These are phyloP conservation scores for Takakia lepidozioides DNA, from an alignment of 225 moss, liverwort and hornwort species.

Conservation along the genomic window DNA sequence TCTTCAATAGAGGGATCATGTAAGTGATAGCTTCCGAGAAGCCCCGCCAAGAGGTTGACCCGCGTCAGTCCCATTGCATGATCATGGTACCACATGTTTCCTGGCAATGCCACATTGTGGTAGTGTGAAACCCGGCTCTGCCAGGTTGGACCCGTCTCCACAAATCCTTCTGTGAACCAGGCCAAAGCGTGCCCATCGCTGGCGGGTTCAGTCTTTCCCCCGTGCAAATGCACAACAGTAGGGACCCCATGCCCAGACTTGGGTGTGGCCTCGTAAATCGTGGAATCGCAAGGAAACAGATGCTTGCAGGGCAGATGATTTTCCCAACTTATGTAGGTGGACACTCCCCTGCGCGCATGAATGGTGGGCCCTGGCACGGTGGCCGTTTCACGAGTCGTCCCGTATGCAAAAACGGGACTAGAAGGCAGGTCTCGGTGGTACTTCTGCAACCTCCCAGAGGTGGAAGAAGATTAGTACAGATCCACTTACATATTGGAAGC, in stretches of 20 bases:
- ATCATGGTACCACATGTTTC: conserved; percentile 4
- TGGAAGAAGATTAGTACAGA: too few species aligned
- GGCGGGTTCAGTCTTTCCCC: not conserved
- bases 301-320: conserved; percentile 6
- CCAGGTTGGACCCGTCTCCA: conserved; percentile 1
- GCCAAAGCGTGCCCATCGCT: conserved; percentile 1
- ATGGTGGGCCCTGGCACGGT: not conserved
- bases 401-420: not conserved
- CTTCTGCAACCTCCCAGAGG: conserved; percentile 1
- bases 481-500: too few species aligned
- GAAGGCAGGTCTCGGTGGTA: conserved; percentile 1
- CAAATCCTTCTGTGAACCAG: not conserved
- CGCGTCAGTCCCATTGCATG: conserved; percentile 2
- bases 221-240: conserved; percentile 3
- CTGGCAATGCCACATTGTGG: not conserved
- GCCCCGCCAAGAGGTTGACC: conserved; percentile 2
- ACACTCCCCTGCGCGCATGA: not conserved
- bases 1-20: not conserved
- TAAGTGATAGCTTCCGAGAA: conserved; percentile 1
- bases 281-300: conserved; percentile 1
- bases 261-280: not conserved
- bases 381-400: not conserved
- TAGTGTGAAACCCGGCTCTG: not conserved
- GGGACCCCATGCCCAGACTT: not conserved
- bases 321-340: not conserved